Conservation (phyloP, 495 filamentous ascomycete genomes). For the Saxophila tyrrhenica region DNA sequence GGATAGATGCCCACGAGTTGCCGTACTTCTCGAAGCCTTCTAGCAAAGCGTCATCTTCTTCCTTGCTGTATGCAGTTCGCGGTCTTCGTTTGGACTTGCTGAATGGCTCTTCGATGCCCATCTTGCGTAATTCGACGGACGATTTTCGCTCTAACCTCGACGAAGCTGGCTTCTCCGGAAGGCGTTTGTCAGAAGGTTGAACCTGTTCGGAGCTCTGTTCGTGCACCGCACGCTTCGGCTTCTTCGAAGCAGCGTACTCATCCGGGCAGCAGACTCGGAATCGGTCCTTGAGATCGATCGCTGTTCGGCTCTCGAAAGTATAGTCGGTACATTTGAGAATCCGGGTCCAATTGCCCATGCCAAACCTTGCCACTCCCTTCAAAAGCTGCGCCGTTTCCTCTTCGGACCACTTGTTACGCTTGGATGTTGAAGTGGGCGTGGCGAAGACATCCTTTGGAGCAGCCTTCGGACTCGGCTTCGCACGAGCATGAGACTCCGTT, state of each 20-base stretch:
- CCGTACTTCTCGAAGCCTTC: constrained; percentile 66
- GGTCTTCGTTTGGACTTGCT: constrained; percentile 40
- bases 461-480: not conserved
- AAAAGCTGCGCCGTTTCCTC: constrained; percentile 71
- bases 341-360: constrained; percentile 77
- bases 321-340: constrained; percentile 68
- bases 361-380: constrained; percentile 66
- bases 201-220: not conserved
- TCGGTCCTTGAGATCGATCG: constrained; percentile 75
- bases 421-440: constrained; percentile 1
- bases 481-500: not conserved
- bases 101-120: constrained; percentile 46
- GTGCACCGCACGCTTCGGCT: not conserved
- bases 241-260: constrained; percentile 17
- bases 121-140: constrained; percentile 41
- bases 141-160: constrained; percentile 22
- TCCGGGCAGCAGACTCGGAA: constrained; percentile 67
- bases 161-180: not conserved
- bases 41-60: constrained; percentile 68
- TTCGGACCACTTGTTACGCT: constrained; percentile 56
- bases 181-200: not conserved
- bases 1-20: constrained; percentile 70
- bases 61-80: constrained; percentile 54
- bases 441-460: constrained; percentile 4
- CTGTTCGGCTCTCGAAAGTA: constrained; percentile 61